A percentile compares a stretch with the other conserved stretches of the same genome.
Conservation (phyloP, 805 yeast species). For the Lipomyces sp. region DNA sequence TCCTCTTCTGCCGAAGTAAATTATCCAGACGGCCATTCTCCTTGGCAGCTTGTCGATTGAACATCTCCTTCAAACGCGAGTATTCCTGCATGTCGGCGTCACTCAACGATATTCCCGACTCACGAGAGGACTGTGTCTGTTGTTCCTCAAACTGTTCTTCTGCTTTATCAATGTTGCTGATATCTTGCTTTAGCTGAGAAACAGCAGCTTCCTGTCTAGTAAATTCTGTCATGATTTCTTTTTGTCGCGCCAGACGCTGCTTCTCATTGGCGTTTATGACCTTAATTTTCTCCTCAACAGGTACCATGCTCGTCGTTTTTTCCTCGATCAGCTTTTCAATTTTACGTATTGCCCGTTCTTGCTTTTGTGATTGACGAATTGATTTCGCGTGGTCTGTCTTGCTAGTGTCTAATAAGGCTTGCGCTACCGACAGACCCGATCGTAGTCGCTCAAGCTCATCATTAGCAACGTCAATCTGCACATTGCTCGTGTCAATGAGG, state of each 20-base stretch:
- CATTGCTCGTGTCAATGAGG: constrained; percentile 42
- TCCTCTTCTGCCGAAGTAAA: constrained; percentile 38
- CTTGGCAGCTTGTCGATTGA: constrained; percentile 41
- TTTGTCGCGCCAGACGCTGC: constrained; percentile 47
- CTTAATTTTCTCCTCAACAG: constrained; percentile 62
- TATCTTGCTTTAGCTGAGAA: constrained; percentile 52
- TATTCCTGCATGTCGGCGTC: constrained; percentile 62
- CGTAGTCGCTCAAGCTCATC: constrained; percentile 19
- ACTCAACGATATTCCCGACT: constrained; percentile 50
- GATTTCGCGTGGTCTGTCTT: constrained; percentile 35
- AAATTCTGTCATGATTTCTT: constrained; percentile 61
- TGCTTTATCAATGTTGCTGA: constrained; percentile 53
- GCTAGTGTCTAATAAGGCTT: constrained; percentile 21
- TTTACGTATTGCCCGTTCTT: constrained; percentile 46
- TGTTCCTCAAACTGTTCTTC: constrained; percentile 49
- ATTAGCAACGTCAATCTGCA: constrained; percentile 33
- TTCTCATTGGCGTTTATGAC: constrained; percentile 55
- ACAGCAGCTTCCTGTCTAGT: constrained; percentile 56
- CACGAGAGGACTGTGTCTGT: constrained; percentile 44
- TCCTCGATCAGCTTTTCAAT: constrained; percentile 51
- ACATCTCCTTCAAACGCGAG: constrained; percentile 60
- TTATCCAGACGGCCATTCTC: constrained; percentile 39
- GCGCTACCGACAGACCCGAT: constrained; percentile 23
- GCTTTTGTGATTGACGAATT: constrained; percentile 38
- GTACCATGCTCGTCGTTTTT: constrained; percentile 58